These are phyloP conservation scores for Penicillium corylophilum DNA, from an alignment of 2,329 filamentous ascomycete genomes.

Conservation along the genomic window DNA sequence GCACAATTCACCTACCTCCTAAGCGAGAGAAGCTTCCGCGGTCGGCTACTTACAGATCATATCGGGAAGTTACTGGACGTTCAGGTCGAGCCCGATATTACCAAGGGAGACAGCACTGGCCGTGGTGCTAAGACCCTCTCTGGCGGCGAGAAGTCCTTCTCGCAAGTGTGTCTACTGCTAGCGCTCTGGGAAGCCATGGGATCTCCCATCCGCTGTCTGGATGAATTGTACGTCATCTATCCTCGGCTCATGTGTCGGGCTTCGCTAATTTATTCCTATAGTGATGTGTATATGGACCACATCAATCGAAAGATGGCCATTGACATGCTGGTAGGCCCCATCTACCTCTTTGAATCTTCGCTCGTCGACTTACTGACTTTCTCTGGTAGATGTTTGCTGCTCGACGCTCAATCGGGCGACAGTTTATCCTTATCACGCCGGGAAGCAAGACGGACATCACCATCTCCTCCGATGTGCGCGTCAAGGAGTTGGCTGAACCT, in stretches of 20 bases:
- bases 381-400: constrained; percentile 71
- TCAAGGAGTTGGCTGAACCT: constrained; percentile 48
- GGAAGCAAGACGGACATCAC: constrained; percentile 67
- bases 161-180: constrained; percentile 88
- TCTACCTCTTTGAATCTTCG: background rate
- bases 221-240: constrained; percentile 69
- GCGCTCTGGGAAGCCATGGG: constrained; percentile 98
- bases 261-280: constrained; percentile 28
- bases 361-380: constrained; percentile 15
- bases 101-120: constrained; percentile 66
- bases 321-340: constrained; percentile 74
- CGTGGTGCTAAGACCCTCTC: constrained; percentile 89
- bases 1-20: constrained; percentile 86
- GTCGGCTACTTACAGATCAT: constrained; percentile 77
- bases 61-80: constrained; percentile 71
- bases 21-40: constrained; percentile 84
- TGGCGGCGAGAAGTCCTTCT: constrained; percentile 96
- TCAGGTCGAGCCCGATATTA: constrained; percentile 67
- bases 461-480: constrained; percentile 44
- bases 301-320: constrained; percentile 93
- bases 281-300: constrained; percentile 97
- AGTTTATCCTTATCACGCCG: constrained; percentile 95
- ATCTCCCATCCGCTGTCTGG: constrained; percentile 86
- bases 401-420: constrained; percentile 79
- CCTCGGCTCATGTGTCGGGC: background rate